Base-by-base conservation (phyloP, 2,329 filamentous ascomycete genomes). In the Biscogniauxia mediterranea region DNA sequence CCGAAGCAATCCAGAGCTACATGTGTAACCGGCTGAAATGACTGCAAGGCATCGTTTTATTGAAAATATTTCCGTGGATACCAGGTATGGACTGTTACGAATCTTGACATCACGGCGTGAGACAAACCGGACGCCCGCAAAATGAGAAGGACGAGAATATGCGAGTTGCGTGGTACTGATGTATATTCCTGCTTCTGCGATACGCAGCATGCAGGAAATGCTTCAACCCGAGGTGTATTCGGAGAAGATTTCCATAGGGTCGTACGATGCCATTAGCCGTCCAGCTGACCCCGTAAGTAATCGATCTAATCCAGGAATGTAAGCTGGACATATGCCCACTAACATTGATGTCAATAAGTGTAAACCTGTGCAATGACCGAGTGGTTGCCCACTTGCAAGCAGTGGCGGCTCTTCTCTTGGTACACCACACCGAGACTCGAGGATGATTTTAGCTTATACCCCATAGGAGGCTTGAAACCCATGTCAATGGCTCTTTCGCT, bases 91-190 rank as follows among this genome's bases (percentile, higher is more conserved):
- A 55, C 60, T 61, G 61, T 56, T 64, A 62, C 55, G 61, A 67
- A 66, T 57, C 54, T 68, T 69, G 69, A 71, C 68, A 70, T 69
- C 71, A 70, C 66, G 61, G 62, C 60, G 69, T 66, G 56, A 67
- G 62, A 69, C 67, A 52, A 67, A 61, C 63, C 61, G 68, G 67
- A 63, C 63, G 64, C 64, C 60, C 42, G 56, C 56, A 61, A 61
- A 60, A 61, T 57, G 59, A 61, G 55, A 58, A 62, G 64, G 67
- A 69, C 62, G 66, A 58, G 51, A 53, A 65, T 56, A 56, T 63
- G 55, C 58, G 21, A 55, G 56, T 55, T 62, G 59, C 54, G 53
- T 61, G 20, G 61, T 63, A 61, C 54, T 64, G 58, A 62, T 57
- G 61, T 54, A 51, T 62, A 56, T 56, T 56, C 49, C 54, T 38